Conservation (phyloP, 73 alveolate genomes). For the Uronychia setigera region DNA sequence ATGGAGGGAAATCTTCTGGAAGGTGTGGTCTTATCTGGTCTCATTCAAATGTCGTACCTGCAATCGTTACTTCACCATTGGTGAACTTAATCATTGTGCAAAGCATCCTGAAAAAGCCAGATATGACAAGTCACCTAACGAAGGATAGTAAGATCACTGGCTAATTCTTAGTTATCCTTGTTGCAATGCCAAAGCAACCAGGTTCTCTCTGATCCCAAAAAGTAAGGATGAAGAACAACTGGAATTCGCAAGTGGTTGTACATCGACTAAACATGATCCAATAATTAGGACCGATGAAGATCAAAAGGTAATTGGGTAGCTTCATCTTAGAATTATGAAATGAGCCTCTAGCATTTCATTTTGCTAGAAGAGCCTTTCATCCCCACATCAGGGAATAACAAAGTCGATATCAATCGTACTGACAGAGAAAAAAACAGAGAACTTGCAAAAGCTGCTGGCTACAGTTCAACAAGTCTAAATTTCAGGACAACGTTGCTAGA, state of each 20-base stretch:
- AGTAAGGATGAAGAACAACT: not conserved
- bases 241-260: not conserved
- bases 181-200: not conserved
- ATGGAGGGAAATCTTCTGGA: constrained; percentile 73
- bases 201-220: not conserved
- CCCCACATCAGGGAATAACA: not conserved
- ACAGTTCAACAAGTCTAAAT: not conserved
- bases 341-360: not conserved
- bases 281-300: not conserved
- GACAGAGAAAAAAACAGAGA: not conserved
- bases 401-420: not conserved
- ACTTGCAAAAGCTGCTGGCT: not conserved
- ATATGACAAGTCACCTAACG: not conserved
- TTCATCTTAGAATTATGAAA: not conserved
- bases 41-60: constrained; percentile 43
- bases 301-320: not conserved
- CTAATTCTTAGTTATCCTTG: not conserved
- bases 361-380: not conserved
- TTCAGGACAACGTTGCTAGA: not conserved
- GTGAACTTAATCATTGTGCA: not conserved
- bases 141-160: not conserved
- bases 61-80: not conserved
- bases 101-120: not conserved
- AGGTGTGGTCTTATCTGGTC: constrained; percentile 60
- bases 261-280: not conserved